phyloP scores from a whole-genome alignment of 495 filamentous ascomycete species.

The Tetracladium setigerum region DNA sequence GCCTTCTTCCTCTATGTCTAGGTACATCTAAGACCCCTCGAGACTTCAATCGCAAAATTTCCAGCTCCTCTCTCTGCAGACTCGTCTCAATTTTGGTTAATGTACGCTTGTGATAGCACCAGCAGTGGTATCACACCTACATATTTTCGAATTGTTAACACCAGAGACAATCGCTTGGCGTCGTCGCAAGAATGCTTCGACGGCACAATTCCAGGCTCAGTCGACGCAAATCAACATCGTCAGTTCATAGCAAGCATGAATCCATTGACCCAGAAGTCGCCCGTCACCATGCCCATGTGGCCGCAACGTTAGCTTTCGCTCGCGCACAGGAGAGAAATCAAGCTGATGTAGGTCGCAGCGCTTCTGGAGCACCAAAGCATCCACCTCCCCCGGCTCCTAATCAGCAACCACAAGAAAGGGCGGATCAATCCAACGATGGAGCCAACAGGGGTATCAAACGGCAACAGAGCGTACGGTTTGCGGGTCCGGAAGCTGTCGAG shows the following conservation, averaged over 20 bases:
- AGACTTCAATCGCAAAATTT: not conserved
- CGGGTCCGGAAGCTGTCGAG: conserved; percentile 29
- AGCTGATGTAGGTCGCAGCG: conserved; percentile 26
- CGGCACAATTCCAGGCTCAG: conserved; percentile 39
- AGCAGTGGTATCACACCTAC: conserved; percentile 18
- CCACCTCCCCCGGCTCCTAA: conserved; percentile 15
- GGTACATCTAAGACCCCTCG: not conserved
- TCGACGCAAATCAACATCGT: conserved; percentile 57
- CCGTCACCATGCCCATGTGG: conserved; percentile 55
- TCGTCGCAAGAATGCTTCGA: conserved; percentile 35
- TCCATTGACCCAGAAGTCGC: conserved; percentile 46
- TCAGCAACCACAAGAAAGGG: conserved; percentile 21
- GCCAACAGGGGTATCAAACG: conserved; percentile 21
- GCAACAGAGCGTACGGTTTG: conserved; percentile 49
- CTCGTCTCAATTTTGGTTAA: conserved; percentile 22
- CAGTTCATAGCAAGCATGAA: conserved; percentile 40
- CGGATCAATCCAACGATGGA: not conserved
- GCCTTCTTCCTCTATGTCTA: not conserved
- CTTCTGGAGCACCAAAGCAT: not conserved
- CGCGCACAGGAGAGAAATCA: conserved; percentile 44
- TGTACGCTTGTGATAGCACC: conserved; percentile 7
- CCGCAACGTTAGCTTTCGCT: conserved; percentile 59
- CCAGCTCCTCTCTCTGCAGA: not conserved
- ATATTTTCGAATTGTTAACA: conserved; percentile 14
- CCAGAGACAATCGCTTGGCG: conserved; percentile 4